Evolutionary conservation across 2,329 filamentous ascomycete species (phyloP), one percentile per base, ranked within the genome.

Genomic region (Cladorrhinum sp.): DNA sequence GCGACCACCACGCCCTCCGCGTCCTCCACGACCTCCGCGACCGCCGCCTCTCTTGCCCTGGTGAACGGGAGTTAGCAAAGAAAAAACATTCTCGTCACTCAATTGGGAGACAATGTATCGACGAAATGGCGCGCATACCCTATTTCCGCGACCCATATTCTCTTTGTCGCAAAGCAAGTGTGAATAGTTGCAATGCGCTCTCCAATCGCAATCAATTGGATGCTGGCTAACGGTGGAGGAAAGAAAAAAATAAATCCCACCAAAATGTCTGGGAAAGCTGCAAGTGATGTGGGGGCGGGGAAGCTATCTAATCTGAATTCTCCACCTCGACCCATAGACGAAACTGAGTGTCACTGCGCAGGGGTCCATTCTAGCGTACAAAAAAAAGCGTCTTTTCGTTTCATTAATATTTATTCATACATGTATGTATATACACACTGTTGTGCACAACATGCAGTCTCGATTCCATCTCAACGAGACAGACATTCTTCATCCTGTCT

Each of bases 1-100:
- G 58, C 71, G 68, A 20, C 71, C 72, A 41, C 74, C 68, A 27
- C 67, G 60, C 29, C 75, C 70, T 66, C 77, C 76, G 66, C 78
- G 70, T 55, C 71, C 69, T 25, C 69, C 66, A 54, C 65, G 52
- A 54, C 64, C 61, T 32, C 64, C 64, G 45, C 66, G 60, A 8
- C 63, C 64, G n/a, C 62, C 65, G 55, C 65, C 62, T 55, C 69
- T 64, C 25, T 71, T 68, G 64, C 65, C 66, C 70, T 55, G 25
- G 8, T 48, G 22, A 36, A 38, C 41, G 8, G 41, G 16, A 18
- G 41, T 45, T 45, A 45, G 41, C n/a, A 45, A 22, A 18, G 41
- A 45, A 20, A 45, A 45, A 45, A 45, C 41, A 45, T 45, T 45
- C 3, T 45, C 41, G 16, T 22, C 41, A 13, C 16, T 7, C 41